Base-by-base conservation (phyloP, 1,284 basidiomycete species). In the Malassezia vespertilionis region DNA sequence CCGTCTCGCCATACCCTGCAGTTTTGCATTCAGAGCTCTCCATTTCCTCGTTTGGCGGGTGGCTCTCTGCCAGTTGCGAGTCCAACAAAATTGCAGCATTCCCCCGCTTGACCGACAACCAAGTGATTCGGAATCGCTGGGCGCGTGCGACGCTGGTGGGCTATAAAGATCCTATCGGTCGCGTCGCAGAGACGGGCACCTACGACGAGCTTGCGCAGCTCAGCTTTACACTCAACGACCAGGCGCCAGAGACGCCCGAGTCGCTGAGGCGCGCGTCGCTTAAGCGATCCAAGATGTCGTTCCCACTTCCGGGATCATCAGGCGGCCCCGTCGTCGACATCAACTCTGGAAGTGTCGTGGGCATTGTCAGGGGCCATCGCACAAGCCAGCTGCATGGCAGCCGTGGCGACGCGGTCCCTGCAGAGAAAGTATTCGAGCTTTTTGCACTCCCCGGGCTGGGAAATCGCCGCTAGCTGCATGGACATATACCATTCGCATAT, bases 281-380 rank as follows among this genome's bases (percentile, higher is more conserved):
- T 18, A 21, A 26, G n/a, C 30, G 5, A 11, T 34, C 40, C 20
- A 17, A 31, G 18, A 53, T 69, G 20, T 54, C 57, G 20, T 69
- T 79, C 5, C 82, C 82, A 8, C 78, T 79, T 0, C 75, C 77
- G 1, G 82, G 82, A 9, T 82, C 80, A 17, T 82, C 80, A 38
- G 82, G 82, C 7, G 82, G 82, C 0, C 81, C 82, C 0, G 78
- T 84, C 44, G 74, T 84, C 3, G 79, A 82, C 48, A 75, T 77
- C 44, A 75, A 78, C 56, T 77, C 73, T 28, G 82, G 81, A 2
- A 77, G 80, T 1, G 81, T 84, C 1, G 75, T 84, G 2, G 82
- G 82, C 0, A 73, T 83, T n/a, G 76, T 81, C 51, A 72, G 82
- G 4, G 82, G 81, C 3, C 76, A 77, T 30, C 75, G 77, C 61